Conservation (phyloP, 129 eudicot genomes). For the Saussurea involucrata region DNA sequence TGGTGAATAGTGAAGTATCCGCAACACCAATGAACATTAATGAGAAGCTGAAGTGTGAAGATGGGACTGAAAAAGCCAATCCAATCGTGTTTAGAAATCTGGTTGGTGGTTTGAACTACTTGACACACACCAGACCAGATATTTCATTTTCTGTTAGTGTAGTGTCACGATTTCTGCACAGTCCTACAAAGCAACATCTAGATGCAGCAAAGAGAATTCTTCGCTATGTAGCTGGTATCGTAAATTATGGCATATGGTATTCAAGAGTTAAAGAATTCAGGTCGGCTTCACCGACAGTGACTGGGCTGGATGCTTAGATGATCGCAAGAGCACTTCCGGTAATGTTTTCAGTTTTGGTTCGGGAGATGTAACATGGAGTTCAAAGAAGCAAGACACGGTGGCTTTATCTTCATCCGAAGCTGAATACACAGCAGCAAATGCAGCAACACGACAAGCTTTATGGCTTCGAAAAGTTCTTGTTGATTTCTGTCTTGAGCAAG, state of each 20-base stretch:
- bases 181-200: background rate
- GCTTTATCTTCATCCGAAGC: background rate
- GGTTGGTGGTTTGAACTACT: slow-evolving; percentile 11
- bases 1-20: too few relatives aligned
- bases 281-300: too few relatives aligned
- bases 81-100: too few relatives aligned
- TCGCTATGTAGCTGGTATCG: background rate
- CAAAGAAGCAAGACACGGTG: background rate
- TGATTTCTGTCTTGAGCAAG: slow-evolving; percentile 8
- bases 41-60: too few relatives aligned
- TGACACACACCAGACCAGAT: background rate
- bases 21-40: too few relatives aligned
- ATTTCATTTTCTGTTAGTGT: background rate
- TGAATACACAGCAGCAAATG: background rate
- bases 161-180: background rate
- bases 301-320: too few relatives aligned
- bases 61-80: too few relatives aligned
- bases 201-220: background rate
- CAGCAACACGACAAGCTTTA: background rate
- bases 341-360: background rate
- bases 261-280: too few relatives aligned
- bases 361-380: background rate
- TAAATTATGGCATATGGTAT: background rate
- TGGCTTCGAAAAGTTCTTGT: background rate
- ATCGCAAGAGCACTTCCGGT: too few relatives aligned